Evolutionary conservation across 495 filamentous ascomycete species (phyloP).

Genomic region (Neurospora sp.): DNA sequence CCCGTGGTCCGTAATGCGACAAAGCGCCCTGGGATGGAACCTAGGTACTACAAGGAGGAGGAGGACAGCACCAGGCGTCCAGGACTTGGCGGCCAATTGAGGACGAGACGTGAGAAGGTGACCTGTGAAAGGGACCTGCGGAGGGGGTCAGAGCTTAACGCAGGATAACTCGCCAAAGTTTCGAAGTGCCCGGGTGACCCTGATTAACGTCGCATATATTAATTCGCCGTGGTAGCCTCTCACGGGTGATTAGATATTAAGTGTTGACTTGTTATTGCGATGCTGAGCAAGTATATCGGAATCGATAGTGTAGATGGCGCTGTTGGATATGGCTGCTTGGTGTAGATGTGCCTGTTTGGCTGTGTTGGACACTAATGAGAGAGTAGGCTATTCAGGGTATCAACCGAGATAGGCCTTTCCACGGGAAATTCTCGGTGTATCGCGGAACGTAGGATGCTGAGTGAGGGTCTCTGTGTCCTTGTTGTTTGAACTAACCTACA

Average conservation of each 20-base stretch:
- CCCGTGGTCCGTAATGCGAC: constrained; percentile 19
- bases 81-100: constrained; percentile 19
- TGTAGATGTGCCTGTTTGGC: neutral
- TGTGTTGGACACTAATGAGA: neutral
- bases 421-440: neutral
- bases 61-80: constrained; percentile 1
- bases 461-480: neutral
- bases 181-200: constrained; percentile 39
- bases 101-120: constrained; percentile 1
- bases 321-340: neutral
- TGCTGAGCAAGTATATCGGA: neutral
- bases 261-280: neutral
- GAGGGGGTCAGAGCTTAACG: constrained; percentile 27
- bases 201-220: constrained; percentile 39
- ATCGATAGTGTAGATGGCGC: neutral
- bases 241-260: constrained; percentile 1
- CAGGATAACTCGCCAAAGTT: constrained; percentile 31
- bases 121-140: constrained; percentile 1
- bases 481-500: neutral
- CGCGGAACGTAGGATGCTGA: neutral
- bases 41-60: neutral
- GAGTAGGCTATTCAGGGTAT: neutral
- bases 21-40: constrained; percentile 1
- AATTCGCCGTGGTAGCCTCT: constrained; percentile 9
- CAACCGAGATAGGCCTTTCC: neutral